phyloP scores from a whole-genome alignment of 805 yeast species.

The Wickerhamiella hasegawae region DNA sequence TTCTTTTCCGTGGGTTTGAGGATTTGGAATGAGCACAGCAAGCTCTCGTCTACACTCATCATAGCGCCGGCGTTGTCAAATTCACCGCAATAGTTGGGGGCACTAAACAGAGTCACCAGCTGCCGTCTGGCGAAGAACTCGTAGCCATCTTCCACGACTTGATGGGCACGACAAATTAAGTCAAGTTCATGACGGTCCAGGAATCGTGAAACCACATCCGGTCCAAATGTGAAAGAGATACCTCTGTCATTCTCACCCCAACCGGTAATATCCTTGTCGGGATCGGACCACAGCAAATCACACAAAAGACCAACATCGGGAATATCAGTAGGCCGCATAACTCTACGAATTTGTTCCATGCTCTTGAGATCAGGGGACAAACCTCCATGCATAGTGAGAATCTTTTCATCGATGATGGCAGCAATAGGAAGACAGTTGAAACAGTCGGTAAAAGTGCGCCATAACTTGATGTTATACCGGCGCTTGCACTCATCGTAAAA shows the following conservation, averaged over 20 bases:
- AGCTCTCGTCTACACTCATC: constrained; percentile 97
- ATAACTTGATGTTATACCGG: constrained; percentile 92
- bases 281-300: constrained; percentile 96
- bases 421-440: constrained; percentile 98
- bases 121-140: constrained; percentile 94
- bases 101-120: constrained; percentile 85
- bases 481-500: constrained; percentile 95
- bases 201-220: constrained; percentile 92
- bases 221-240: constrained; percentile 98
- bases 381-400: constrained; percentile 98
- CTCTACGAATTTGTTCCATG: constrained; percentile 97
- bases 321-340: constrained; percentile 98
- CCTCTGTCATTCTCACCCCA: constrained; percentile 99
- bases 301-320: constrained; percentile 95
- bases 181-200: constrained; percentile 97
- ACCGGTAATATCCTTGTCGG: constrained; percentile 94
- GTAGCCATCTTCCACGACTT: constrained; percentile 97
- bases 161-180: constrained; percentile 95
- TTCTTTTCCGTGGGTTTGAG: constrained; percentile 97
- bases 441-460: constrained; percentile 98
- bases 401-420: constrained; percentile 94
- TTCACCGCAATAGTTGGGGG: constrained; percentile 98
- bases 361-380: constrained; percentile 91
- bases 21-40: constrained; percentile 81
- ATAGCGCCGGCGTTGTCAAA: constrained; percentile 98